Evolutionary conservation across 2,329 filamentous ascomycete genomes (phyloP), one percentile per base, ranked within the genome.

Genomic region (Pseudogymnoascus sp.): DNA sequence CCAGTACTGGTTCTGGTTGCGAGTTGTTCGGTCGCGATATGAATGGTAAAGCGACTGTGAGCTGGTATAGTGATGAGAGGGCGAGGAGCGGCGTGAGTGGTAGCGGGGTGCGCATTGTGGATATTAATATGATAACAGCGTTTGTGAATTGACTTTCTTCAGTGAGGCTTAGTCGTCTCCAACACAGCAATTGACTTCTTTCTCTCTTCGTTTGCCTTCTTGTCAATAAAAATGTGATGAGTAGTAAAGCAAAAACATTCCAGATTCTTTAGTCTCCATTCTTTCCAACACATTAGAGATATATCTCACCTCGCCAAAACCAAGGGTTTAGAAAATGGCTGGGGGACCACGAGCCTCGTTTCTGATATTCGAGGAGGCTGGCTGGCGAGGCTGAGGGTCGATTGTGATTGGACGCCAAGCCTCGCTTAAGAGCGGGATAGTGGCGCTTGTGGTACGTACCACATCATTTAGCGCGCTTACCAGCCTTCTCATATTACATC

Each of bases 1-100:
- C 59, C 14, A 71, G 29, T 11, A 21, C 49, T 14, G 49, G 49
- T 33, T 33, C 26, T 55, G 29, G 49, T 12, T 33, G 49, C 16
- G 29, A 55, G 14, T 55, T 26, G 29, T 55, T 14, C 49, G 35
- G 14, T 39, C 58, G 58, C 33, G 58, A 41, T 19, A 41, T 31
- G 58, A 39, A 16, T n/a, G 58, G 58, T 11, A 39, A 14, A 39
- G 33, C 33, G 10, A 31, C 7, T 7, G 33, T 26, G 19, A 41
- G 33, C n/a, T 35, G 26, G 35, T 26, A 38, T 23, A 60, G 19
- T 21, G 58, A 60, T 21, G 35, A 60, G 19, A 60, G 33, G 4
- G 58, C 58, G n/a, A 60, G 1, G 21, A 60, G 26, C 38, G 38
- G 33, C 38, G 58, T 39, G 21, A 41, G 14, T 11, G 38, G 58